Conservation (phyloP, 2,329 filamentous ascomycete species). For the Calonectria crousiana region DNA sequence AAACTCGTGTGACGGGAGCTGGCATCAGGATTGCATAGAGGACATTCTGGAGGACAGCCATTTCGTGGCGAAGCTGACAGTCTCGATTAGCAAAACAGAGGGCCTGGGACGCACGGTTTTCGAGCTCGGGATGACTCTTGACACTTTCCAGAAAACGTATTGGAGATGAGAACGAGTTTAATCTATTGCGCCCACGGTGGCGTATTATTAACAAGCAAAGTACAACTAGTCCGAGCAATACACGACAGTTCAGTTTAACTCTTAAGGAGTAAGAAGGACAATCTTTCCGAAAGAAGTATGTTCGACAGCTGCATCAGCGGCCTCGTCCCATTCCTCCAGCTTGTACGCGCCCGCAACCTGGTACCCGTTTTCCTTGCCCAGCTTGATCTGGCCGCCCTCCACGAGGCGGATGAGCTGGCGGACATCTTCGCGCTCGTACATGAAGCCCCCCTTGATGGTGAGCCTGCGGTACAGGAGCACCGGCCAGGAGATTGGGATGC, state of each 20-base stretch:
- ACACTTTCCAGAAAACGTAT: neutral
- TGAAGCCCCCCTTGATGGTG: constrained; percentile 53
- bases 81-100: constrained; percentile 20
- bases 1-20: neutral
- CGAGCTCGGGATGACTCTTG: constrained; percentile 26
- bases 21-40: constrained; percentile 25
- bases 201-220: neutral
- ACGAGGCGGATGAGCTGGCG: constrained; percentile 25
- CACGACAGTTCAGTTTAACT: neutral
- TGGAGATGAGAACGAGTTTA: neutral
- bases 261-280: constrained; percentile 29
- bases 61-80: constrained; percentile 11
- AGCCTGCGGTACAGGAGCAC: constrained; percentile 48
- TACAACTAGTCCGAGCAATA: neutral
- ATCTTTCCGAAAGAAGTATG: constrained; percentile 28
- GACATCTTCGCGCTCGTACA: constrained; percentile 50
- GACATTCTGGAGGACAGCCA: constrained; percentile 5
- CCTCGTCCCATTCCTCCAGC: constrained; percentile 33
- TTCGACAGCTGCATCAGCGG: constrained; percentile 26
- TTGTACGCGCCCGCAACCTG: constrained; percentile 22
- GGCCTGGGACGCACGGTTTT: constrained; percentile 34
- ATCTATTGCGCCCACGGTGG: neutral
- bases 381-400: constrained; percentile 29
- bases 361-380: constrained; percentile 32
- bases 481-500: constrained; percentile 34